phyloP scores from a whole-genome alignment of 139 green algal species.

The Monoraphidium neglectum region DNA sequence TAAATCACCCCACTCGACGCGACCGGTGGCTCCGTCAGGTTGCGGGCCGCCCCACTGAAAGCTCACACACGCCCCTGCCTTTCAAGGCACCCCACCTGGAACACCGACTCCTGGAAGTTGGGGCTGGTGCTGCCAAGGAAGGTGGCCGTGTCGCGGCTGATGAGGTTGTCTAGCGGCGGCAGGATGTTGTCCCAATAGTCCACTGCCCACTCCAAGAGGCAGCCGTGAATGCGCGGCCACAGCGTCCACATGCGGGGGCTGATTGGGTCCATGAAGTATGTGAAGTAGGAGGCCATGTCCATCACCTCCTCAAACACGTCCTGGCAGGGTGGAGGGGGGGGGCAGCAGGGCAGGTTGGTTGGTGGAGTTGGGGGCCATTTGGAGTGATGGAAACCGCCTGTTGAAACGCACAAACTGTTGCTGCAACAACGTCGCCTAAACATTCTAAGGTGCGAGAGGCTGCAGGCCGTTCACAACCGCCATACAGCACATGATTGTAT shows the following conservation, averaged over 20 bases:
- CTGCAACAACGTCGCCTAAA: too few relatives aligned
- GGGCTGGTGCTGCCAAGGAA: constrained; percentile 73
- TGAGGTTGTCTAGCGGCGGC: constrained; percentile 93
- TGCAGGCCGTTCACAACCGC: too few relatives aligned
- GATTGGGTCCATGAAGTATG: constrained; percentile 71
- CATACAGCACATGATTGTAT: too few relatives aligned
- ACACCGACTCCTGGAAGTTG: constrained; percentile 72
- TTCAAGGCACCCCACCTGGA: constrained; percentile 38
- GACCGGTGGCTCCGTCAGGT: too few relatives aligned
- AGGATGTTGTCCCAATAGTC: constrained; percentile 90
- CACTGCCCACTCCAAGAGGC: constrained; percentile 80
- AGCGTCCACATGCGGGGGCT: constrained; percentile 88
- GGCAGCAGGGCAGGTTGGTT: too few relatives aligned
- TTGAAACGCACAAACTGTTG: too few relatives aligned
- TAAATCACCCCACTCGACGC: too few relatives aligned
- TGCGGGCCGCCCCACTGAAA: too few relatives aligned
- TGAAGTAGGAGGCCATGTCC: constrained; percentile 93
- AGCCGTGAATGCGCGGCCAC: constrained; percentile 81
- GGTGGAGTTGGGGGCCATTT: too few relatives aligned
- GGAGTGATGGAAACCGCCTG: too few relatives aligned
- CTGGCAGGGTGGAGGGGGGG: constrained; percentile 70
- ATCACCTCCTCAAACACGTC: constrained; percentile 95
- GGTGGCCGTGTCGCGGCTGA: constrained; percentile 61
- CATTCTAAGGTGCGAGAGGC: too few relatives aligned
- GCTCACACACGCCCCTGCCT: not conserved